Conservation (phyloP, 2,329 filamentous ascomycete genomes). For the Dactylella cylindrospora region DNA sequence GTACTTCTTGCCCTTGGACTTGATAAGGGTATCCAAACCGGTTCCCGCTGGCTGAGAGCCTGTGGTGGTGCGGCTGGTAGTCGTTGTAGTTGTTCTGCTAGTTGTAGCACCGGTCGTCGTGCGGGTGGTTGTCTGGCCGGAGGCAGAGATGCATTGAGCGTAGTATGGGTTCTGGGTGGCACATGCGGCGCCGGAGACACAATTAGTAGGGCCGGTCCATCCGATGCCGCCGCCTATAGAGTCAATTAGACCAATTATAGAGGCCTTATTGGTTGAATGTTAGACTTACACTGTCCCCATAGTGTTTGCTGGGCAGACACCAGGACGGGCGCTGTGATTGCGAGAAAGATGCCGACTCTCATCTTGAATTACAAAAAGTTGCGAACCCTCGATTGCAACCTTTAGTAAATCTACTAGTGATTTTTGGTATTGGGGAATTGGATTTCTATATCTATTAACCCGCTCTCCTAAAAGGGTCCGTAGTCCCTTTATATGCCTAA, state of each 20-base stretch:
- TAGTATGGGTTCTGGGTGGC: constrained; percentile 46
- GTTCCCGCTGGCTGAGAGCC: constrained; percentile 7
- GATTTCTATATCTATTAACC: no score
- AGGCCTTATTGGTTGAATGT: background rate
- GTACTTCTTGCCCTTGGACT: constrained; percentile 54
- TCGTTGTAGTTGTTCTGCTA: background rate
- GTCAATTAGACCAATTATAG: background rate
- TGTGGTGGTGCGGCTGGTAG: constrained; percentile 9
- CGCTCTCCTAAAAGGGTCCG: no score
- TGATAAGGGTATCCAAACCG: constrained; percentile 38
- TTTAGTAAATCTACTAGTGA: no score
- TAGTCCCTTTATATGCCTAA: no score
- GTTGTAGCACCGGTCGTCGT: constrained; percentile 7
- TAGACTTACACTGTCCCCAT: constrained; percentile 49
- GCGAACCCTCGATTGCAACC: no score
- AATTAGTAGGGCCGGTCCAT: constrained; percentile 44
- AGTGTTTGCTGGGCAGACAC: constrained; percentile 37
- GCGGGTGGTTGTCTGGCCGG: background rate
- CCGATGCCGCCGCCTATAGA: constrained; percentile 53
- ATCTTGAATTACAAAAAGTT: no score
- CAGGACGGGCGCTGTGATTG: constrained; percentile 1
- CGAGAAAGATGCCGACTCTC: background rate
- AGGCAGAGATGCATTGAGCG: constrained; percentile 47
- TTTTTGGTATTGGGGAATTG: no score
- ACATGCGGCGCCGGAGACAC: constrained; percentile 45